Base-by-base conservation (phyloP, 23 red algal genomes). In the Gracilaria domingensis region DNA sequence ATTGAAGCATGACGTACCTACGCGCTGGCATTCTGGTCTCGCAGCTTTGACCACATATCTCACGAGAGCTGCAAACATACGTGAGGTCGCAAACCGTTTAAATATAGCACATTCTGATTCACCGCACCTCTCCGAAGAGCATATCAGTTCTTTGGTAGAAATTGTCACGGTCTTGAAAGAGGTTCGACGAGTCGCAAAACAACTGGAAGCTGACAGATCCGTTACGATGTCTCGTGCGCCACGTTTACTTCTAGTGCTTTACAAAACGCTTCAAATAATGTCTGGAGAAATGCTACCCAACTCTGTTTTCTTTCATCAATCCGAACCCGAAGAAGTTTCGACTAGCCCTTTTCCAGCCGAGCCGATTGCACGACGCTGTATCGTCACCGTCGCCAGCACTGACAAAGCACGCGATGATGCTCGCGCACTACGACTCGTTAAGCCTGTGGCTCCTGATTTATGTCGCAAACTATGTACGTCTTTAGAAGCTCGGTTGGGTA, bases 221-320 rank as follows among this genome's bases (percentile, higher is more conserved):
- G 80, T 84, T 23, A 84, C 51, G 12, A 84, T 66, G 80, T 84
- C 80, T 33, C 80, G 51, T 2, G 60, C 80, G 21, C 80, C 55
- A 6, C 51, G 56, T 35, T 33, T 84, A 16, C 28, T 64, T 5
- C 80, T 7, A 12, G 36, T 66, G 35, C 54, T 84, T 12, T 57
- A 65, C 24, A 55, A 84, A 30, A 84, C 55, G 16, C 58, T 84
- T 3, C 2, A 45, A 33, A 65, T 84, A 29, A 84, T 84, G 80
- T 45, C 14, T 4, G 80, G 80, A 36, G 6, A 11, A 13, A 9
- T 84, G 12, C 14, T 66, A 5, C 60, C 51, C 9, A 39, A 12
- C 35, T 13, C 59, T 6, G 21, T 6, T 12, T 8, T 7, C 17
- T 64, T 64, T 30, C 28, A 64, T 64, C 8, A 64, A 20, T 4